phyloP scores from a whole-genome alignment of 352 stramenopile species.

The Achlya hypogyna region DNA sequence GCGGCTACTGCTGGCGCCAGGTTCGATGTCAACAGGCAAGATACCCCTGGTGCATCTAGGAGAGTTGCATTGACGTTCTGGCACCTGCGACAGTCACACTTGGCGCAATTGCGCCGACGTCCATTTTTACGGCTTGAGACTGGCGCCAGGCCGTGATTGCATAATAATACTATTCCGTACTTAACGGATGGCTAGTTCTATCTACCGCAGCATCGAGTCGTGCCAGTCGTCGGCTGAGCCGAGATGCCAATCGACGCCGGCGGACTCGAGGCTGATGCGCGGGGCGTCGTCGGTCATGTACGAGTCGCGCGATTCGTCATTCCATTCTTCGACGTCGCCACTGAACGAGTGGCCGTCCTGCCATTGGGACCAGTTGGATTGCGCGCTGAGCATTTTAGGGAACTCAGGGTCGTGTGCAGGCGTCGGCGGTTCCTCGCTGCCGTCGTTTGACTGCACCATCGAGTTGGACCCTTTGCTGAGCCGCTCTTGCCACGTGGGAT shows the following conservation, averaged over 20 bases:
- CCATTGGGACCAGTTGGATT: slow-evolving; percentile 6
- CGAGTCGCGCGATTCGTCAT: background rate
- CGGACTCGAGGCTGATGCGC: background rate
- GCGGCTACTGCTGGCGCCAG: too few relatives aligned
- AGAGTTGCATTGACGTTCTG: too few relatives aligned
- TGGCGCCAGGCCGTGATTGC: background rate
- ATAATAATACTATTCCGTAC: background rate
- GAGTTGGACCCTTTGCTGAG: background rate
- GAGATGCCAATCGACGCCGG: background rate
- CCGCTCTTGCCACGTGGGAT: background rate
- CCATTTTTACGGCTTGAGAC: background rate
- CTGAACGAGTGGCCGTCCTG: slow-evolving; percentile 5
- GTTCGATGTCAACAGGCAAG: too few relatives aligned
- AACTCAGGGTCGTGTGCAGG: background rate
- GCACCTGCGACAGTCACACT: background rate
- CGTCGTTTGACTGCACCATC: background rate
- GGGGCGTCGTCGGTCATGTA: slow-evolving; percentile 6
- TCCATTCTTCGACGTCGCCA: background rate
- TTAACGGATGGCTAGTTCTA: too few relatives aligned
- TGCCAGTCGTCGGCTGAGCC: background rate
- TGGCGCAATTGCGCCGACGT: background rate
- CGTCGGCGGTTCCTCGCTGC: background rate
- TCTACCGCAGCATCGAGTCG: background rate
- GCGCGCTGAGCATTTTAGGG: background rate
- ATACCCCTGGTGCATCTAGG: too few relatives aligned